These are phyloP conservation scores for Komagataea norvegica DNA, from an alignment of 1,139 yeast genomes.

Conservation along the genomic window DNA sequence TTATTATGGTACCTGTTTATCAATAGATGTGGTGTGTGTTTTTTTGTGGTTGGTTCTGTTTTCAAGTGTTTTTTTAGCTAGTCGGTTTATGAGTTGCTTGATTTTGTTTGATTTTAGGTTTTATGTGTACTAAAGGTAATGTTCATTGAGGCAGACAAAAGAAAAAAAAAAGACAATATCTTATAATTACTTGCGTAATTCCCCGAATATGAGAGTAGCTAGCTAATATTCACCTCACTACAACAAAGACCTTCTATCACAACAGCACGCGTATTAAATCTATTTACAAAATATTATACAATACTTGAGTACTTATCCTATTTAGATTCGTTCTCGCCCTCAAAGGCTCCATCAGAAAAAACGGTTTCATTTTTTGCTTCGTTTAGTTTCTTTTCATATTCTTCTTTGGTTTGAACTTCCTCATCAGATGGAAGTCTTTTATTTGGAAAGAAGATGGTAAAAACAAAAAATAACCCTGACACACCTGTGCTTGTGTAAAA, in stretches of 20 bases:
- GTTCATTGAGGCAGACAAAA: background rate
- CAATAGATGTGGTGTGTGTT: too few relatives aligned
- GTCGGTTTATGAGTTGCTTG: background rate
- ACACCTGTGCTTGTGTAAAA: conserved; percentile 40
- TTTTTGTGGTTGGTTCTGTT: background rate
- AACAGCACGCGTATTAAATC: too few relatives aligned
- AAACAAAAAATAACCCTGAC: conserved; percentile 31
- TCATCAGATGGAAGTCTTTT: conserved; percentile 34
- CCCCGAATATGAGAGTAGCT: too few relatives aligned
- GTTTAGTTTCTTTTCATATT: conserved; percentile 7
- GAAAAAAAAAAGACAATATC: background rate
- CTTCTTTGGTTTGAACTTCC: conserved; percentile 16
- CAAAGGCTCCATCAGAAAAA: background rate
- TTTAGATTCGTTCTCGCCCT: too few relatives aligned
- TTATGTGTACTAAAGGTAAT: background rate
- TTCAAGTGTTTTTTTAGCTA: background rate
- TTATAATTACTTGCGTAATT: background rate
- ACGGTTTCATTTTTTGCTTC: background rate
- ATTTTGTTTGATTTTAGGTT: background rate
- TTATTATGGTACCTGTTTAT: too few relatives aligned
- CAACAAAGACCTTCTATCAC: too few relatives aligned
- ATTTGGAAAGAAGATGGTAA: conserved; percentile 36
- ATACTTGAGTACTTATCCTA: too few relatives aligned
- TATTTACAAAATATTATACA: too few relatives aligned
- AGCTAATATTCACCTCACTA: too few relatives aligned